These are phyloP conservation scores for Chrysophaeum taylorii DNA, from an alignment of 352 stramenopile species.

Conservation along the genomic window DNA sequence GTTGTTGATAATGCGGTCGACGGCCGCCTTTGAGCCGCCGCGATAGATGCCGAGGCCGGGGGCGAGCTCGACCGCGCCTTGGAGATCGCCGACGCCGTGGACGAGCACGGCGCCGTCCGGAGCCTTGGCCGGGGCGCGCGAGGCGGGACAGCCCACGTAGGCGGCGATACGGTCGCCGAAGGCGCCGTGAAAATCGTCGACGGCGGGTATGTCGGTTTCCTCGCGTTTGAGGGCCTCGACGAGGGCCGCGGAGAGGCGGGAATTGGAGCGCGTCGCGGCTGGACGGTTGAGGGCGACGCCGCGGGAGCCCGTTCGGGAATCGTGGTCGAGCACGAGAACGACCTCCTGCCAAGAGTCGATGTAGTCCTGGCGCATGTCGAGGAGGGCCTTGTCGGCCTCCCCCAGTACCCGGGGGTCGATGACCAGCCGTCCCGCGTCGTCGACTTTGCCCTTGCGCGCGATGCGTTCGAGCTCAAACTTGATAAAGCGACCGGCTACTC, in stretches of 20 bases:
- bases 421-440: not conserved
- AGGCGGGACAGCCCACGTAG: not conserved
- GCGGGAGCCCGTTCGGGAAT: not conserved
- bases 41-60: constrained; percentile 41
- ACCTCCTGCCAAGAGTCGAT: not conserved
- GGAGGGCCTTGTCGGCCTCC: not conserved
- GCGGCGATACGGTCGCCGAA: not conserved
- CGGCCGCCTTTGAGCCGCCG: constrained; percentile 43
- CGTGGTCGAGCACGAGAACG: not conserved
- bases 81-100: constrained; percentile 42
- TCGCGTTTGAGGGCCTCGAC: not conserved
- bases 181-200: not conserved
- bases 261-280: not conserved
- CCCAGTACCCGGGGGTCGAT: not conserved
- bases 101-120: constrained; percentile 37
- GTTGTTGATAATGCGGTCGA: constrained; percentile 39
- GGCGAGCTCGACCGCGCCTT: constrained; percentile 42
- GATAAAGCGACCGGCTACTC: not conserved
- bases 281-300: constrained; percentile 13
- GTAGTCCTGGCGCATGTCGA: constrained; percentile 4
- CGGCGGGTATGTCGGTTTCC: not conserved
- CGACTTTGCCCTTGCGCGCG: not conserved
- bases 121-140: not conserved
- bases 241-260: not conserved
- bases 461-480: not conserved